Evolutionary conservation across 768 basidiomycete species (phyloP).

Genomic region (Suillus lakei): DNA sequence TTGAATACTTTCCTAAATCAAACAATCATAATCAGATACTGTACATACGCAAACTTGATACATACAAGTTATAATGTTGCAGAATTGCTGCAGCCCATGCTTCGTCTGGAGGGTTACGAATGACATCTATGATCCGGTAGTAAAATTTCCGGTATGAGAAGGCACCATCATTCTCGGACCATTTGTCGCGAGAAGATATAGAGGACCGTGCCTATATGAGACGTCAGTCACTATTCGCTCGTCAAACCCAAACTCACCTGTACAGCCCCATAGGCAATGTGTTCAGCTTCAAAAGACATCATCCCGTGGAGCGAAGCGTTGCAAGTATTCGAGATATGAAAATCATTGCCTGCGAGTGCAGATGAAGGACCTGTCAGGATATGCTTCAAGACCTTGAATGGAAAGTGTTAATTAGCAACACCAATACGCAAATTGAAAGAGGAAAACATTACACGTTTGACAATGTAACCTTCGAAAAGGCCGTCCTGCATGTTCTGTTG

Average conservation of each 20-base stretch:
- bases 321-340: too few species aligned
- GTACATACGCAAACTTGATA: neutral
- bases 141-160: slow-evolving; percentile 12
- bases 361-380: too few species aligned
- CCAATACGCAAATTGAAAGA: too few species aligned
- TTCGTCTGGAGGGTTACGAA: neutral
- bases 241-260: neutral
- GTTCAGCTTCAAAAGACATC: neutral
- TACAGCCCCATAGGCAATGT: slow-evolving; percentile 9
- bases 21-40: neutral
- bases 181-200: slow-evolving; percentile 8
- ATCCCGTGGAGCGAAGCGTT: too few species aligned
- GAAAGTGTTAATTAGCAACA: neutral
- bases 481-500: too few species aligned
- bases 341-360: too few species aligned
- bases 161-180: slow-evolving; percentile 4
- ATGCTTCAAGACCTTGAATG: too few species aligned
- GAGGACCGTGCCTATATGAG: slow-evolving; percentile 5
- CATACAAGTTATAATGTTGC: slow-evolving; percentile 6
- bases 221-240: too few species aligned
- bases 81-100: neutral
- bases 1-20: neutral
- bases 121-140: slow-evolving; percentile 6
- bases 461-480: too few species aligned
- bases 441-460: too few species aligned